Conservation (phyloP, 192 early-diverging fungal genomes). For the Coemansia nantahalensis region DNA sequence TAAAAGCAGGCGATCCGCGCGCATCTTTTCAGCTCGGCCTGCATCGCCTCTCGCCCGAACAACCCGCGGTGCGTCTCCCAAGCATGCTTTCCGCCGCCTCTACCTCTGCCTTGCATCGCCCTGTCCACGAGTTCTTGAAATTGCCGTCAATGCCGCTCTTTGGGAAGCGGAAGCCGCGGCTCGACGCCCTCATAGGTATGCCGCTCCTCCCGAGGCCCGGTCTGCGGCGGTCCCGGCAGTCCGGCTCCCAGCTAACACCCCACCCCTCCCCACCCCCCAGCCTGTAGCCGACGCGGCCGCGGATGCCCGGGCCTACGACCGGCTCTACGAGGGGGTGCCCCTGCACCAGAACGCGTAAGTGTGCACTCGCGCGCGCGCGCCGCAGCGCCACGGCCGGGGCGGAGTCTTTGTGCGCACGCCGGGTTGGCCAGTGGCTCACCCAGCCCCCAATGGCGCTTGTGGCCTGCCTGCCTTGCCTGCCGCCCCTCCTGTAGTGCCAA, state of each 20-base stretch:
- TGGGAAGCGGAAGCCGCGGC: constrained; percentile 44
- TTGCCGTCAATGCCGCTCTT: constrained; percentile 45
- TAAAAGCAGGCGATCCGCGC: too few relatives aligned
- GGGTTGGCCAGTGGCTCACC: too few relatives aligned
- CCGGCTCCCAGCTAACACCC: background rate
- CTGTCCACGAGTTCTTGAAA: constrained; percentile 16
- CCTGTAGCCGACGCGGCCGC: constrained; percentile 38
- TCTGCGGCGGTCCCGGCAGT: background rate
- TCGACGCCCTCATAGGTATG: constrained; percentile 43
- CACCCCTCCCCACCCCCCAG: background rate
- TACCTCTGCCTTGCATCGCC: constrained; percentile 9
- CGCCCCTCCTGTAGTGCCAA: constrained; percentile 14
- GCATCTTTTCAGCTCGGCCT: too few relatives aligned
- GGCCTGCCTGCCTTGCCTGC: background rate
- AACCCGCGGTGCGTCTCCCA: background rate
- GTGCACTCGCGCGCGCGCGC: too few relatives aligned
- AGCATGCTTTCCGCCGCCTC: constrained; percentile 4
- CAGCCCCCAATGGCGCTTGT: too few relatives aligned
- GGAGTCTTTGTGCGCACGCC: too few relatives aligned
- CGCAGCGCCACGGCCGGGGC: too few relatives aligned
- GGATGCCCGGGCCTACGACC: constrained; percentile 29
- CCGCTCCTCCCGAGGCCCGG: background rate
- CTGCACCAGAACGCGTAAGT: constrained; percentile 45
- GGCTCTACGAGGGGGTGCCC: constrained; percentile 31
- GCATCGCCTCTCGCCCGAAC: too few relatives aligned